Evolutionary conservation across 495 filamentous ascomycete genomes (phyloP).

Genomic region (Parathielavia hyrcaniae): DNA sequence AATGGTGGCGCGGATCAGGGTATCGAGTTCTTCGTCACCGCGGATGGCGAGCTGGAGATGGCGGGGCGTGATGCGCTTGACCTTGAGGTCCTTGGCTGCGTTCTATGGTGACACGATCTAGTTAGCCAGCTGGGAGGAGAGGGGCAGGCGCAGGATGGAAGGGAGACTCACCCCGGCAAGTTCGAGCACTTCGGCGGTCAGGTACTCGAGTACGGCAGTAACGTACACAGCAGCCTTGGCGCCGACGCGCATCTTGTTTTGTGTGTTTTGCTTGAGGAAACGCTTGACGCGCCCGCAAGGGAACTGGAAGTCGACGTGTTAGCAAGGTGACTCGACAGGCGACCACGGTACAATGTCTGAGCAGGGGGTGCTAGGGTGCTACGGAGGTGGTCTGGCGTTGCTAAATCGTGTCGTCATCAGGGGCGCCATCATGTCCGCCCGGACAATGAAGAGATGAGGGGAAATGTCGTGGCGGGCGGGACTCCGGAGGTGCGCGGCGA

Average conservation of each 20-base stretch:
- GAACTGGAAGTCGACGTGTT: slow-evolving; percentile 56
- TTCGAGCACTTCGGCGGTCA: slow-evolving; percentile 97
- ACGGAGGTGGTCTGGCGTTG: too few relatives aligned
- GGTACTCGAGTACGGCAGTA: slow-evolving; percentile 94
- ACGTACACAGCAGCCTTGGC: slow-evolving; percentile 99
- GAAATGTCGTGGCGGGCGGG: neutral
- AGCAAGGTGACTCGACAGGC: slow-evolving; percentile 27
- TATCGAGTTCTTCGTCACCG: slow-evolving; percentile 97
- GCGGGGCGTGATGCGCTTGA: slow-evolving; percentile 98
- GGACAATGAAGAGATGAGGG: neutral
- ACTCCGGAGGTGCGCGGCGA: too few relatives aligned
- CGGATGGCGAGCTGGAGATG: slow-evolving; percentile 97
- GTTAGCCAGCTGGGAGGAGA: slow-evolving; percentile 2
- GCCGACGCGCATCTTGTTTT: slow-evolving; percentile 99
- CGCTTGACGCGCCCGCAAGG: slow-evolving; percentile 99
- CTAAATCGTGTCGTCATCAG: too few relatives aligned
- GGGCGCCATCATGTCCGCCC: too few relatives aligned
- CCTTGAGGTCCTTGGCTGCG: slow-evolving; percentile 97
- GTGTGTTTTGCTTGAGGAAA: slow-evolving; percentile 98
- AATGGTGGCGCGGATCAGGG: slow-evolving; percentile 93
- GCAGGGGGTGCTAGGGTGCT: too few relatives aligned
- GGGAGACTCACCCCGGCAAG: slow-evolving; percentile 66
- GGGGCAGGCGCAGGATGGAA: slow-evolving; percentile 4
- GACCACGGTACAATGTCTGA: neutral
- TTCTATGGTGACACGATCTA: slow-evolving; percentile 49